Evolutionary conservation across 2,329 filamentous ascomycete species (phyloP).

Genomic region (Biscogniauxia mediterranea): DNA sequence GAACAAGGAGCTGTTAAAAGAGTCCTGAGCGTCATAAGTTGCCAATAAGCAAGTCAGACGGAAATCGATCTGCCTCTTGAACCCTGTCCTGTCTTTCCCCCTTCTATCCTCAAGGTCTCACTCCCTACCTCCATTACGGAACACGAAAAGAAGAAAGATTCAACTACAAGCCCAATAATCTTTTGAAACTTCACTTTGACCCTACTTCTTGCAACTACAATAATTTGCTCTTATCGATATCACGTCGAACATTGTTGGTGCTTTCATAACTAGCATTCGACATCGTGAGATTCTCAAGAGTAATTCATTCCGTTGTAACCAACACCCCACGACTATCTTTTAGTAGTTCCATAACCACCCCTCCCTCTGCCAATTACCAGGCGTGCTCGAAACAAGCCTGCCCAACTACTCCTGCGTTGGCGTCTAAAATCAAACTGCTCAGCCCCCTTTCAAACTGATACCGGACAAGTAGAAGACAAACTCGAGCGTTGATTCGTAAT

Average conservation of each 20-base stretch:
- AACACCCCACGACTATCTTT: background rate
- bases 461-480: conserved; percentile 20
- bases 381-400: background rate
- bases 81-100: background rate
- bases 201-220: background rate
- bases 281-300: background rate
- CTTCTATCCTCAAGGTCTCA: background rate
- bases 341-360: background rate
- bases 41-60: conserved; percentile 5
- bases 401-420: background rate
- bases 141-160: background rate
- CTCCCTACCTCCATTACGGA: background rate
- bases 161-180: background rate
- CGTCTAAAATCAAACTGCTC: conserved; percentile 21
- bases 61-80: background rate
- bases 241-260: background rate
- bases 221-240: background rate
- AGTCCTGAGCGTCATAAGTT: background rate
- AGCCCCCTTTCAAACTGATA: conserved; percentile 19
- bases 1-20: conserved; percentile 4
- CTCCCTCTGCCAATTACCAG: background rate
- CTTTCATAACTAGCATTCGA: background rate
- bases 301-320: background rate
- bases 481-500: conserved; percentile 25
- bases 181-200: background rate